A percentile compares a stretch with the other conserved stretches of the same genome.
Conservation (phyloP, 2,329 filamentous ascomycete genomes). For the Xylaria sp. region DNA sequence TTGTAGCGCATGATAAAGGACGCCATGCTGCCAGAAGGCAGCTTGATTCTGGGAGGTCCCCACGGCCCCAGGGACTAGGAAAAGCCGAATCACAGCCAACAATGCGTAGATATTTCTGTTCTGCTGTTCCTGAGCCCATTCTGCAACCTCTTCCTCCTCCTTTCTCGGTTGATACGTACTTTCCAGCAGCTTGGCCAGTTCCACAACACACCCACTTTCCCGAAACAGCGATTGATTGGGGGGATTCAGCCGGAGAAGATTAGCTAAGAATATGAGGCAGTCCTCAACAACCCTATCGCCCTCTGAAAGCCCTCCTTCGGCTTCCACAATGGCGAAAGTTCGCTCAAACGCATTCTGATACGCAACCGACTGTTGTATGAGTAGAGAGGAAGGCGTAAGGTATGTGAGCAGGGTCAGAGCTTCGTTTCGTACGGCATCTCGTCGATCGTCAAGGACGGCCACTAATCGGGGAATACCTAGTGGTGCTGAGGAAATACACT, state of each 20-base stretch:
- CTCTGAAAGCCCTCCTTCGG: slow-evolving; percentile 82
- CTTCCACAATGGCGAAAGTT: slow-evolving; percentile 82
- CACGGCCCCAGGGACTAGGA: slow-evolving; percentile 82
- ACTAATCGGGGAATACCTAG: slow-evolving; percentile 89
- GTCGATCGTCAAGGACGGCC: slow-evolving; percentile 81
- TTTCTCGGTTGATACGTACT: slow-evolving; percentile 65
- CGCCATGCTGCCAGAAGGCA: slow-evolving; percentile 84
- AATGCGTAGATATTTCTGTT: slow-evolving; percentile 94
- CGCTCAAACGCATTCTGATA: slow-evolving; percentile 95
- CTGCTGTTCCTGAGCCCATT: slow-evolving; percentile 80
- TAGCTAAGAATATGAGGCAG: slow-evolving; percentile 89
- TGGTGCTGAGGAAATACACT: slow-evolving; percentile 90
- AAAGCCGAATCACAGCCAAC: slow-evolving; percentile 85
- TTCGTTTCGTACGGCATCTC: slow-evolving; percentile 90
- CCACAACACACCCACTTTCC: slow-evolving; percentile 84
- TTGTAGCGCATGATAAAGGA: slow-evolving; percentile 82
- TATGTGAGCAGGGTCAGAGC: slow-evolving; percentile 87
- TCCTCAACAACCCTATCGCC: slow-evolving; percentile 92
- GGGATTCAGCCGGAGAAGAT: slow-evolving; percentile 84
- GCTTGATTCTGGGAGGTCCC: slow-evolving; percentile 86
- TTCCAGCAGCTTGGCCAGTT: slow-evolving; percentile 75
- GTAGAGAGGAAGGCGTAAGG: slow-evolving; percentile 84
- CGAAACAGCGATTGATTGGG: slow-evolving; percentile 95
- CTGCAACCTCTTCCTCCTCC: slow-evolving; percentile 68
- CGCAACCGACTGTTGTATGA: slow-evolving; percentile 94